phyloP scores from a whole-genome alignment of 495 filamentous ascomycete species.

The Podospora conica region DNA sequence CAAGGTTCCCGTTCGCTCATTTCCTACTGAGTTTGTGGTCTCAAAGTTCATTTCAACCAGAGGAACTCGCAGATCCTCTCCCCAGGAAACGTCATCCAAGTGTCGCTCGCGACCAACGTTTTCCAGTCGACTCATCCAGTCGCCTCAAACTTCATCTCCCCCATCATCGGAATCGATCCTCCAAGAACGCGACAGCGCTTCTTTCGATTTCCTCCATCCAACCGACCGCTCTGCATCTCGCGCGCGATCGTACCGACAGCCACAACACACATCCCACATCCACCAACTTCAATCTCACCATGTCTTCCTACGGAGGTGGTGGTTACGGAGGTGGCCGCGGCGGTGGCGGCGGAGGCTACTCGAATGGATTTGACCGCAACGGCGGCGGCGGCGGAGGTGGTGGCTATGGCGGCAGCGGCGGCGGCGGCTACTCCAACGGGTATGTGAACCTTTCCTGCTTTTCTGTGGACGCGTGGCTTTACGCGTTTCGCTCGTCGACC shows the following conservation, averaged over 20 bases:
- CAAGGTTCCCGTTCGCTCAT: conserved; percentile 11
- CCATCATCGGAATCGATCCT: background rate
- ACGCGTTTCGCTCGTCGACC: background rate
- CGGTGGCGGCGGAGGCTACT: conserved; percentile 43
- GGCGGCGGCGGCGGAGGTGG: conserved; percentile 23
- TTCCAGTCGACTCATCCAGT: background rate
- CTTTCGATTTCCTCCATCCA: background rate
- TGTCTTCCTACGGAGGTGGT: conserved; percentile 30
- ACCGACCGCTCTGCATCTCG: background rate
- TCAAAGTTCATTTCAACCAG: conserved; percentile 1
- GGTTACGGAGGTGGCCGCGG: conserved; percentile 57
- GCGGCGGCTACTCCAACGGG: conserved; percentile 20
- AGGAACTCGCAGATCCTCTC: background rate
- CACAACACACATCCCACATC: background rate
- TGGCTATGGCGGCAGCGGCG: conserved; percentile 20
- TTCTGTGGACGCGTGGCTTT: background rate
- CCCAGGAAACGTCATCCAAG: conserved; percentile 4
- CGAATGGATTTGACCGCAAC: conserved; percentile 25
- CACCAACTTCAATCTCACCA: conserved; percentile 47
- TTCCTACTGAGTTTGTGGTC: conserved; percentile 1
- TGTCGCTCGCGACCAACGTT: background rate
- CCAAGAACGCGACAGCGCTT: background rate
- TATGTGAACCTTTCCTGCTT: conserved; percentile 15
- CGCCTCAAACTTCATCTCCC: background rate
- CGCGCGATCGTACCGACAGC: background rate